These are phyloP conservation scores for Rhizophagus clarus DNA, from an alignment of 192 early-diverging fungal species.

Conservation along the genomic window DNA sequence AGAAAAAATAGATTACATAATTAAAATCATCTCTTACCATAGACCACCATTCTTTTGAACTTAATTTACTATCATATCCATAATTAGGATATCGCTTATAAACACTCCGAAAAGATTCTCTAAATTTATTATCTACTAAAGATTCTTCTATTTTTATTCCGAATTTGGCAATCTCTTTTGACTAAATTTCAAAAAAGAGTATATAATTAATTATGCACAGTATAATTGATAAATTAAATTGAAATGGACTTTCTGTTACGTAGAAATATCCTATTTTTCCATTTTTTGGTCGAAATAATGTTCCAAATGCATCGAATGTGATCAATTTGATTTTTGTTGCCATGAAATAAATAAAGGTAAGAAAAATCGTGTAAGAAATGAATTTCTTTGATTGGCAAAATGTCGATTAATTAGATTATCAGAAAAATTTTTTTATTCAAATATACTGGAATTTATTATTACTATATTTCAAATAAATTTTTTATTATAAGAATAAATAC, in stretches of 20 bases:
- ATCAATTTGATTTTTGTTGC: slow-evolving; percentile 46
- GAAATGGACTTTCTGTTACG: slow-evolving; percentile 26
- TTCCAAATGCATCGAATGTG: slow-evolving; percentile 68
- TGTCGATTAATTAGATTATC: too few relatives aligned
- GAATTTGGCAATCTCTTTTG: slow-evolving; percentile 40
- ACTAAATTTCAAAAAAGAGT: slow-evolving; percentile 35
- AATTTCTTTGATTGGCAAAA: too few relatives aligned
- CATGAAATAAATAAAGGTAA: not conserved
- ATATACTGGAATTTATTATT: too few relatives aligned
- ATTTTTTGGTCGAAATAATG: slow-evolving; percentile 57
- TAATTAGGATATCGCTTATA: slow-evolving; percentile 53
- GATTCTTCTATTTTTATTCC: slow-evolving; percentile 45
- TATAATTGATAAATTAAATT: not conserved
- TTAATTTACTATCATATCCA: slow-evolving; percentile 46
- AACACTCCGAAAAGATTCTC: slow-evolving; percentile 44
- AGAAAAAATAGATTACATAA: not conserved
- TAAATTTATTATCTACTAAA: slow-evolving; percentile 40
- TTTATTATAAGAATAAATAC: too few relatives aligned
- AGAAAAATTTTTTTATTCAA: too few relatives aligned
- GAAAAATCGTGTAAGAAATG: too few relatives aligned
- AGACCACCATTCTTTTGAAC: slow-evolving; percentile 57
- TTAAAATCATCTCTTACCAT: slow-evolving; percentile 34
- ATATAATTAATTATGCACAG: too few relatives aligned
- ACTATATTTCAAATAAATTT: too few relatives aligned
- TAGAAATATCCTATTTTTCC: slow-evolving; percentile 45